These are phyloP conservation scores for Pleurotus tuoliensis DNA, from an alignment of 768 basidiomycete genomes.

Conservation along the genomic window DNA sequence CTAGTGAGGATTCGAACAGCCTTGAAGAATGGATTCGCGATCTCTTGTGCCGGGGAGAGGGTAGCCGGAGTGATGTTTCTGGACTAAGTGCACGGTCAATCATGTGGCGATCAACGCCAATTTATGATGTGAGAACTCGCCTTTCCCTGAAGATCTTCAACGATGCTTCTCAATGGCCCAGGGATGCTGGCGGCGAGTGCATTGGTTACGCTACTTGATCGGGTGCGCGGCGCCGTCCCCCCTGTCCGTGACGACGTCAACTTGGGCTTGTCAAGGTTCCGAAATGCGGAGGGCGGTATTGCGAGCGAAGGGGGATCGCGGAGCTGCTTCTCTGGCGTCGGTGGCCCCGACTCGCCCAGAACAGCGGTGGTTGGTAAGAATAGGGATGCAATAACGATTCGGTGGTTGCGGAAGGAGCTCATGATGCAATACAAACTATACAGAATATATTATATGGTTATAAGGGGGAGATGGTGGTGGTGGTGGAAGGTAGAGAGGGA, in stretches of 20 bases:
- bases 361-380: constrained; percentile 77
- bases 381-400: constrained; percentile 78
- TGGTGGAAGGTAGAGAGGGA: constrained; percentile 3
- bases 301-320: constrained; percentile 15
- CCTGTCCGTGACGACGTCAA: background rate
- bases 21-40: constrained; percentile 55
- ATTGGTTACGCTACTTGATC: constrained; percentile 3
- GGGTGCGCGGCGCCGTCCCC: constrained; percentile 7
- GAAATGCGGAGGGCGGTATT: constrained; percentile 12
- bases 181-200: constrained; percentile 17
- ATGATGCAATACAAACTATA: constrained; percentile 31
- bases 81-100: constrained; percentile 20
- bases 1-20: constrained; percentile 1
- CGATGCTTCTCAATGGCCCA: constrained; percentile 62
- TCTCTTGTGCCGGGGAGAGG: constrained; percentile 39
- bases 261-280: constrained; percentile 5
- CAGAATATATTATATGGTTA: constrained; percentile 6
- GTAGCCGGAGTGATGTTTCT: constrained; percentile 32
- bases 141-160: constrained; percentile 74
- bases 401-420: constrained; percentile 69
- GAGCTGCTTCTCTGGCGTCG: constrained; percentile 40
- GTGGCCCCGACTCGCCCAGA: constrained; percentile 50
- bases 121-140: constrained; percentile 23
- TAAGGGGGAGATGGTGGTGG: constrained; percentile 3
- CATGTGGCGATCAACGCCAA: background rate